These are phyloP conservation scores for Conoideocrella luteorostrata DNA, from an alignment of 2,329 filamentous ascomycete genomes.

Conservation along the genomic window DNA sequence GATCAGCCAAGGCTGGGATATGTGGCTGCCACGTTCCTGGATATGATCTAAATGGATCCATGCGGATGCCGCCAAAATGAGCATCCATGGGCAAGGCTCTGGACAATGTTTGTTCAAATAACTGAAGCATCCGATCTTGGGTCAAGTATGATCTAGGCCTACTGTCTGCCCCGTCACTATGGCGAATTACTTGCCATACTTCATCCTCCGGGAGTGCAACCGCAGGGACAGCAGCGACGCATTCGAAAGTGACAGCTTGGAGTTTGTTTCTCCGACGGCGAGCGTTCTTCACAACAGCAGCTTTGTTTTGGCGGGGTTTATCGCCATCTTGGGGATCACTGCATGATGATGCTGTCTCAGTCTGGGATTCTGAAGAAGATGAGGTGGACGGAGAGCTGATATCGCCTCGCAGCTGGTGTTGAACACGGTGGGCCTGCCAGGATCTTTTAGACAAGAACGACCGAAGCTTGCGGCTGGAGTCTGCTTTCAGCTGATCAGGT, in stretches of 20 bases:
- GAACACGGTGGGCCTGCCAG: constrained; percentile 13
- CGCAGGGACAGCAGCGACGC: neutral
- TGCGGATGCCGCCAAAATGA: constrained; percentile 17
- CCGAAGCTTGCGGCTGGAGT: constrained; percentile 12
- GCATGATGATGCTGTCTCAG: too few relatives aligned
- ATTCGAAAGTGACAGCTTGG: neutral
- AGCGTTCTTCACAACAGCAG: neutral
- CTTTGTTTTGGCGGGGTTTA: neutral
- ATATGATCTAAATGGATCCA: constrained; percentile 20
- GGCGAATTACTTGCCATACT: neutral
- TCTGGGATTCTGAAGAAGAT: neutral
- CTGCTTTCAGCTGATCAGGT: constrained; percentile 18
- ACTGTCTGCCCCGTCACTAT: neutral
- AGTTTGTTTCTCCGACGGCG: neutral
- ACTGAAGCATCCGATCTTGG: too few relatives aligned
- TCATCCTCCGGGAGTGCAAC: neutral
- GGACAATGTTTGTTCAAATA: neutral
- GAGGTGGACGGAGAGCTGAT: neutral
- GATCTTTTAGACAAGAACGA: constrained; percentile 16
- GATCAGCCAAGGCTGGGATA: constrained; percentile 19
- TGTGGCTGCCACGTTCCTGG: constrained; percentile 15
- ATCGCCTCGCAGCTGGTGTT: neutral
- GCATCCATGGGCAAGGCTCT: constrained; percentile 13
- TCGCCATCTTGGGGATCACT: too few relatives aligned
- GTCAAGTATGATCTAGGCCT: neutral